These are phyloP conservation scores for Epicoccum nigrum DNA, from an alignment of 2,329 filamentous ascomycete genomes.

Conservation along the genomic window DNA sequence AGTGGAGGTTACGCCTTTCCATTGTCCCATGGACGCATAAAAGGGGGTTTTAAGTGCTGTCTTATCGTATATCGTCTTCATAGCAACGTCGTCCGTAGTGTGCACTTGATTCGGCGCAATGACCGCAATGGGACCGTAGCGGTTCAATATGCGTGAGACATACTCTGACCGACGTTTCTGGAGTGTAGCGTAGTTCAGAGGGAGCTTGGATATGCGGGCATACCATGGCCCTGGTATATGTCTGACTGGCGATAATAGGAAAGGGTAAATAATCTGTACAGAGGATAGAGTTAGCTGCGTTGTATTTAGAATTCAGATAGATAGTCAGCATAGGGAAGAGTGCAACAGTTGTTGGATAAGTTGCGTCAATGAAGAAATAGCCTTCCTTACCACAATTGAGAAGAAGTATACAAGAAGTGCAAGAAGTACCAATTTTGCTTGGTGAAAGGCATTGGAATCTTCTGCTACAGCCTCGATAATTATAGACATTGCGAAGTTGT, in stretches of 20 bases:
- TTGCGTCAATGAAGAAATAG: not conserved
- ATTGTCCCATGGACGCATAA: constrained; percentile 11
- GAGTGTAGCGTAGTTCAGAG: constrained; percentile 9
- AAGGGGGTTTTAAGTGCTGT: constrained; percentile 4
- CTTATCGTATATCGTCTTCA: constrained; percentile 15
- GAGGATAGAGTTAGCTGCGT: not conserved
- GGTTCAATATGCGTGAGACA: constrained; percentile 3
- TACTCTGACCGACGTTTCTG: constrained; percentile 5
- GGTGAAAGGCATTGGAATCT: not conserved
- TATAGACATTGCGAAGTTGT: not conserved
- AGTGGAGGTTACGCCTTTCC: constrained; percentile 12
- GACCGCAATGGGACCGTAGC: constrained; percentile 8
- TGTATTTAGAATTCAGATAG: not conserved
- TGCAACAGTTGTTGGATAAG: not conserved
- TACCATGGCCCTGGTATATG: constrained; percentile 13
- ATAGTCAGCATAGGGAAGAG: not conserved
- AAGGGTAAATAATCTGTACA: constrained; percentile 6
- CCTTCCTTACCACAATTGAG: not conserved
- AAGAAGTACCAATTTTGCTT: not conserved
- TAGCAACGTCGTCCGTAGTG: constrained; percentile 9
- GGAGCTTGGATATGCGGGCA: constrained; percentile 6
- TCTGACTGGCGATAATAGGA: constrained; percentile 8
- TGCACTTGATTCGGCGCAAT: constrained; percentile 10
- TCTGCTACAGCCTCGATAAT: not conserved
- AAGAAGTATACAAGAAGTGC: not conserved